These are phyloP conservation scores for Astragalus membranaceus DNA, from an alignment of 306 rosid species.

Conservation along the genomic window DNA sequence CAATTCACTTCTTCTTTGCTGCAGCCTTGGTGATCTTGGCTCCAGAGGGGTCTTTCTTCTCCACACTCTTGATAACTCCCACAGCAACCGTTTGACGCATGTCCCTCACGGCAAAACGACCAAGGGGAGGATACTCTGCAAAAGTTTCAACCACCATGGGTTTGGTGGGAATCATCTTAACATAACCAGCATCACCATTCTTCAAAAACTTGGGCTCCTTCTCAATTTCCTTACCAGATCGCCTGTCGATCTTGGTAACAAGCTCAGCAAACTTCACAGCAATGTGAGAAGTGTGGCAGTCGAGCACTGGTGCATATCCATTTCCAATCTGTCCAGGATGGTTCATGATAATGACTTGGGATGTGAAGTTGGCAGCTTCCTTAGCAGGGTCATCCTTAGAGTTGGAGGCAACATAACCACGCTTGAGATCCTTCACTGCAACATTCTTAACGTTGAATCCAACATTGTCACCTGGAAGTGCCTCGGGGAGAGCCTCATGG, in stretches of 20 bases:
- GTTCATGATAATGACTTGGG: constrained; percentile 30
- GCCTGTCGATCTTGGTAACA: too few species aligned
- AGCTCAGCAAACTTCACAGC: constrained; percentile 20
- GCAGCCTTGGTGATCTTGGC: constrained; percentile 36
- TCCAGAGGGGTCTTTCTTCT: neutral
- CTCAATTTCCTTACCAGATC: too few species aligned
- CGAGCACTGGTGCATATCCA: constrained; percentile 38
- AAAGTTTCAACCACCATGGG: constrained; percentile 35
- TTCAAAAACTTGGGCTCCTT: constrained; percentile 10
- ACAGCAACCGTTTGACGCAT: constrained; percentile 36
- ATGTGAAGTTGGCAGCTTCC: constrained; percentile 10
- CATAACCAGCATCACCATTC: constrained; percentile 27
- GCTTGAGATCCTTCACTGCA: constrained; percentile 36
- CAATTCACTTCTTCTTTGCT: constrained; percentile 2
- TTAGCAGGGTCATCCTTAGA: too few species aligned
- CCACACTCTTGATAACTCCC: neutral
- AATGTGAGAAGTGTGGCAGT: constrained; percentile 53
- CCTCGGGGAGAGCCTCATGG: constrained; percentile 24
- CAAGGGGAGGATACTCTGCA: constrained; percentile 40
- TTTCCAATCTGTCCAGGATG: constrained; percentile 33
- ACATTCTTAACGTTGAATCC: constrained; percentile 33
- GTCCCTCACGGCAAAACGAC: constrained; percentile 49
- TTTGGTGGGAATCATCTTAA: constrained; percentile 32
- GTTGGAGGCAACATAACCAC: too few species aligned
- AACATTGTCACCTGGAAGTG: constrained; percentile 31